Base-by-base conservation (phyloP, 2,329 filamentous ascomycete genomes). In the Pseudofabraea citricarpa region DNA sequence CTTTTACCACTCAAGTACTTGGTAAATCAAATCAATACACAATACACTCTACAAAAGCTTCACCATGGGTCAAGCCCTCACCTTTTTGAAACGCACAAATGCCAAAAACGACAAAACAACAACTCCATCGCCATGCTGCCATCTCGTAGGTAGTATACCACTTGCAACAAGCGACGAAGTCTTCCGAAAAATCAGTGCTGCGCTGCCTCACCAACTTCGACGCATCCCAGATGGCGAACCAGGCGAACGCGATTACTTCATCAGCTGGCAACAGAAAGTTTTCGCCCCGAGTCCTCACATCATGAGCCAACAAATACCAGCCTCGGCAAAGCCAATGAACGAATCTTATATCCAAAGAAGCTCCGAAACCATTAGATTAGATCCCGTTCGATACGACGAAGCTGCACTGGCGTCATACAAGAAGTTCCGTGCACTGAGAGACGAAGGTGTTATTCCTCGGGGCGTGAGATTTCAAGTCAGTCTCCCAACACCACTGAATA, bases 191-290 rank as follows among this genome's bases (percentile, higher is more conserved):
- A 54, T 62, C 26, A 43, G 47, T n/a, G 44, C 52, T 6, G 47
- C 48, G 4, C 55, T 68, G 2, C 58, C 63, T 3, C 45, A 50
- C 18, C 65, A 63, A 10, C 51, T 70, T 20, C 55, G 51, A 20
- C 59, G 60, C 24, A 60, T 71, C 3, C 66, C 67, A 3, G 68
- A 71, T 48, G 68, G 67, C 36, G 68, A 71, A 48, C 63, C 65
- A 6, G 64, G 57, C 12, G 35, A 57, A 31, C 57, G 67, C 21
- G 37, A 56, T 7, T 54, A 51, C 22, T 68, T 62, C 41, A 58
- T 63, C 12, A n/a, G n/a, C n/a, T 40, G 41, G 26, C 69, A 57
- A 50, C 67, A 67, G 48, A 43, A 49, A 20, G 39, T 47, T 7
- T 40, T 43, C 20, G 27, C 44, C 45, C 15, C 45, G 29, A 32